Conservation (phyloP, 768 basidiomycete species). For the Naganishia antarctica region DNA sequence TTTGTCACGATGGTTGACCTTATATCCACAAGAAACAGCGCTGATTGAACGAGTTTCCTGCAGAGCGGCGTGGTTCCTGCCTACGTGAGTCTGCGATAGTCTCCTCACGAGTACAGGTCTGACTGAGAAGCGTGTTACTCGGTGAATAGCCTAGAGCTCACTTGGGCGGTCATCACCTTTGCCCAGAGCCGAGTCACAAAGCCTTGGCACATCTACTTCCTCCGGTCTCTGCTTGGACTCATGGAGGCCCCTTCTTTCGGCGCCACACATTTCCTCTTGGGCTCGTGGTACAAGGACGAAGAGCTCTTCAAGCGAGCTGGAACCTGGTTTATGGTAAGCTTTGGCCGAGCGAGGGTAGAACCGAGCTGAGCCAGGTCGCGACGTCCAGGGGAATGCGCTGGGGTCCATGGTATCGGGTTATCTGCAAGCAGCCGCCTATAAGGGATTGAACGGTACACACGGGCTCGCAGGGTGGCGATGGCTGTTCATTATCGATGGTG, state of each 20-base stretch:
- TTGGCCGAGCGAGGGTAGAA: no score
- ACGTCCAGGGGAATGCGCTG: background rate
- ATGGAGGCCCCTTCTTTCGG: conserved; percentile 40
- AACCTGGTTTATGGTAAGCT: conserved; percentile 22
- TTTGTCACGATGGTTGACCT: conserved; percentile 3
- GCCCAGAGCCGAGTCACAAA: background rate
- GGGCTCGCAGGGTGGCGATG: conserved; percentile 30
- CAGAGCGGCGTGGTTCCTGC: background rate
- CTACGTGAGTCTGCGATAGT: background rate
- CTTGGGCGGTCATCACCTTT: conserved; percentile 20
- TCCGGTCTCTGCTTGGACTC: conserved; percentile 40
- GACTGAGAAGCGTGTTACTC: background rate
- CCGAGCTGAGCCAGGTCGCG: no score
- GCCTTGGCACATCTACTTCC: conserved; percentile 35
- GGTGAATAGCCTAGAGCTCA: conserved; percentile 18
- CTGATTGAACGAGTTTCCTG: background rate
- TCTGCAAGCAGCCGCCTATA: conserved; percentile 21
- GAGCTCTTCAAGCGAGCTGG: conserved; percentile 28
- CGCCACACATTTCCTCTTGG: conserved; percentile 36
- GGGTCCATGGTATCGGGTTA: conserved; percentile 25
- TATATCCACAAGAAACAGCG: conserved; percentile 6
- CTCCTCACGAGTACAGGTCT: background rate
- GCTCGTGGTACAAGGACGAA: conserved; percentile 26
- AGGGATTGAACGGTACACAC: conserved; percentile 20
- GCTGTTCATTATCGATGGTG: conserved; percentile 29